Conservation (phyloP, 2,329 filamentous ascomycete genomes). For the Penicillium sp. region DNA sequence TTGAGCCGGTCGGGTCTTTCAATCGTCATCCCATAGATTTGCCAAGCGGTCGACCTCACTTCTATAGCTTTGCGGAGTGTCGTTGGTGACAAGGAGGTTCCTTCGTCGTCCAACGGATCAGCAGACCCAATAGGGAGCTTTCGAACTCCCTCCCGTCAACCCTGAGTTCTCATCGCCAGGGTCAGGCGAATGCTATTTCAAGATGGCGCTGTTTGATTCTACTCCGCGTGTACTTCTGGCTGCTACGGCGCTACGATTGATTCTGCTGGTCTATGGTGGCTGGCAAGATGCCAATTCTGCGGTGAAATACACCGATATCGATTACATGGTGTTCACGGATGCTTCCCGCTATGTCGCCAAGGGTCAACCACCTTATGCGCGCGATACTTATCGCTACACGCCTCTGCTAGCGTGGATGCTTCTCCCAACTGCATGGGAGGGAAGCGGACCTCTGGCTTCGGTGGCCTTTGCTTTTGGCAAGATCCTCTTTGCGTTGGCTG, state of each 20-base stretch:
- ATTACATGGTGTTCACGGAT: conserved; percentile 98
- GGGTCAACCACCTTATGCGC: conserved; percentile 76
- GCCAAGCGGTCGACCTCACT: background rate
- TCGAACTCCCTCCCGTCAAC: background rate
- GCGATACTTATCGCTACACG: conserved; percentile 96
- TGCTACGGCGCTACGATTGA: conserved; percentile 65
- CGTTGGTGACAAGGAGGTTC: background rate
- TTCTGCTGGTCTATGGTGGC: conserved; percentile 82
- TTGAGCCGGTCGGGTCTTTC: background rate
- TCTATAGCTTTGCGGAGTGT: background rate
- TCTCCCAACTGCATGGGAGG: conserved; percentile 70
- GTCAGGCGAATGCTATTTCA: background rate
- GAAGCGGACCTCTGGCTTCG: conserved; percentile 29
- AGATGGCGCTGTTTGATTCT: conserved; percentile 38
- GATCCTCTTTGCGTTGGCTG: conserved; percentile 78
- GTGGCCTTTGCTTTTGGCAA: conserved; percentile 76
- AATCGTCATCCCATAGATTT: background rate
- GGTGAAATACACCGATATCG: conserved; percentile 97
- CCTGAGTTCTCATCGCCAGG: background rate
- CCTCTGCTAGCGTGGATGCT: conserved; percentile 91
- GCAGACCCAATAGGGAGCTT: conserved; percentile 7
- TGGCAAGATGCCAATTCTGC: conserved; percentile 91
- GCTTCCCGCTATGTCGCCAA: conserved; percentile 75
- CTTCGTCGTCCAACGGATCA: background rate
- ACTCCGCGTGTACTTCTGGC: conserved; percentile 40